These are phyloP conservation scores for Diaporthe citri DNA, from an alignment of 2,329 filamentous ascomycete genomes.

Conservation along the genomic window DNA sequence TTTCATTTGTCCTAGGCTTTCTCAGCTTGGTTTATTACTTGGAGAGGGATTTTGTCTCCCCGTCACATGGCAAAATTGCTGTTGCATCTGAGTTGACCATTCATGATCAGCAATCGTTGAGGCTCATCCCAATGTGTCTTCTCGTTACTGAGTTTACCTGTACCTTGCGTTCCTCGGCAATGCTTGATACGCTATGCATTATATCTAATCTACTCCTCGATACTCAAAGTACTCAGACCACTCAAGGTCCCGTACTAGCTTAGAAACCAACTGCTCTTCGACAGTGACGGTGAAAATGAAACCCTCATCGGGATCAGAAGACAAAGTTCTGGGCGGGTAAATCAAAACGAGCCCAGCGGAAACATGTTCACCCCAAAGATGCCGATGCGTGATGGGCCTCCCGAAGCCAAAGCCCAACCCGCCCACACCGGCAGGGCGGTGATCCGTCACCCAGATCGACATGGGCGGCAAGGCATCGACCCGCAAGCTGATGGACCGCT, in stretches of 20 bases:
- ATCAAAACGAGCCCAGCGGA: conserved; percentile 45
- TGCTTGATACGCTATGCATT: too few relatives aligned
- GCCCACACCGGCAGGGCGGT: conserved; percentile 47
- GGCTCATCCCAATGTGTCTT: too few relatives aligned
- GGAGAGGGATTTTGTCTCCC: too few relatives aligned
- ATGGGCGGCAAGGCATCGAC: conserved; percentile 19
- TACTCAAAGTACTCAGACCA: conserved; percentile 54
- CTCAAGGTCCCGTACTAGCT: conserved; percentile 48
- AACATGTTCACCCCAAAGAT: conserved; percentile 46
- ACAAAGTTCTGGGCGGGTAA: conserved; percentile 46
- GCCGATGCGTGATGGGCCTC: conserved; percentile 48
- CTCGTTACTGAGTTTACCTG: too few relatives aligned
- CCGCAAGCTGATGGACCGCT: conserved; percentile 47
- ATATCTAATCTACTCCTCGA: conserved; percentile 47
- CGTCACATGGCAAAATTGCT: too few relatives aligned
- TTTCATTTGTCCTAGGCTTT: too few relatives aligned
- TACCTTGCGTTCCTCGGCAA: too few relatives aligned
- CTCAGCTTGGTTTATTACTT: too few relatives aligned
- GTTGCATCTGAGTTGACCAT: too few relatives aligned
- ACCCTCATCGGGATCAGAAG: conserved; percentile 48
- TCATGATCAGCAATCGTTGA: too few relatives aligned
- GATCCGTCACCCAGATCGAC: conserved; percentile 43
- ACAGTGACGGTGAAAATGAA: conserved; percentile 49
- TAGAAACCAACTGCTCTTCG: conserved; percentile 48
- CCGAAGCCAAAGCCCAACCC: conserved; percentile 51